A percentile compares a stretch with the other conserved stretches of the same genome.
phyloP scores from a whole-genome alignment of 345 rosid genomes.

The Arabis hirsuta region DNA sequence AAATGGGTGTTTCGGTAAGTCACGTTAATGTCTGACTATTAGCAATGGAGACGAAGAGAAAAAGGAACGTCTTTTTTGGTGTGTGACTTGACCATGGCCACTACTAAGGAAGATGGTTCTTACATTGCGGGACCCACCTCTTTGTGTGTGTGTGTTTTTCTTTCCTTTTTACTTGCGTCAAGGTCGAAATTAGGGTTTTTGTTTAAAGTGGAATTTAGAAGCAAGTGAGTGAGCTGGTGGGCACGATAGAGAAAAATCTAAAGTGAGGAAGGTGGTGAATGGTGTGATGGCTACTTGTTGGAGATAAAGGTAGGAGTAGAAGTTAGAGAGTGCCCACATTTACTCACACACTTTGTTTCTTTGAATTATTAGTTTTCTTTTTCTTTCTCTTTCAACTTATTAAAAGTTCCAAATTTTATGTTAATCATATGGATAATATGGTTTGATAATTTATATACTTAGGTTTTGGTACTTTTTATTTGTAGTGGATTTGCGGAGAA shows the following conservation, averaged over 20 bases:
- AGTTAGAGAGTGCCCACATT: constrained; percentile 25
- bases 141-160: not conserved
- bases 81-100: constrained; percentile 35
- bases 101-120: constrained; percentile 17
- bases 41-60: constrained; percentile 36
- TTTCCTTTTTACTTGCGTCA: not conserved
- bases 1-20: constrained; percentile 22
- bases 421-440: not conserved
- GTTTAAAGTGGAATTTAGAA: constrained; percentile 20
- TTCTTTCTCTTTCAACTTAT: not conserved
- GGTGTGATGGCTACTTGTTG: constrained; percentile 31
- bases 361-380: not conserved
- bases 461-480: not conserved
- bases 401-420: not conserved
- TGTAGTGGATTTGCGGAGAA: not conserved
- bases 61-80: constrained; percentile 21
- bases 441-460: too few species aligned
- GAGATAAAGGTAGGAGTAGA: constrained; percentile 7
- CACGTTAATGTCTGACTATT: constrained; percentile 45
- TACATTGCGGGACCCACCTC: constrained; percentile 37
- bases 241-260: constrained; percentile 35
- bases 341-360: constrained; percentile 5
- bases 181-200: constrained; percentile 25
- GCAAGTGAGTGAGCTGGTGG: constrained; percentile 39
- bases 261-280: constrained; percentile 11